Conservation (phyloP, 2,329 filamentous ascomycete species). For the Botrytis elliptica region DNA sequence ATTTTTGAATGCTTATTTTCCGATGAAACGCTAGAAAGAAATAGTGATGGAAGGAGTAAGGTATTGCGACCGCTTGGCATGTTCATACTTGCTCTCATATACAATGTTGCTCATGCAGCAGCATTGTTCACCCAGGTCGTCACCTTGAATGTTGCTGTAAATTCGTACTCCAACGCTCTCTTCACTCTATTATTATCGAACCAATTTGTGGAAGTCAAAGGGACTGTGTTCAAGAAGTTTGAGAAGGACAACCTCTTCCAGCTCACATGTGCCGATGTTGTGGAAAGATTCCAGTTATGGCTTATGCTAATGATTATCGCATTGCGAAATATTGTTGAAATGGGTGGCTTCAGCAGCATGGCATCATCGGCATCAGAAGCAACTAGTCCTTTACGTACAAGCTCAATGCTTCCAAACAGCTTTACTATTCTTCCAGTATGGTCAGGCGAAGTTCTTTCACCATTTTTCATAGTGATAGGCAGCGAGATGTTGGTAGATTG, state of each 20-base stretch:
- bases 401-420: slow-evolving; percentile 80
- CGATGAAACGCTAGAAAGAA: slow-evolving; percentile 84
- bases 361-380: slow-evolving; percentile 49
- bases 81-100: slow-evolving; percentile 81
- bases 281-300: slow-evolving; percentile 96
- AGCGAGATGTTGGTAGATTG: slow-evolving; percentile 97
- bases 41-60: slow-evolving; percentile 86
- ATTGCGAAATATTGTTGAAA: slow-evolving; percentile 92
- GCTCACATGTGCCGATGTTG: slow-evolving; percentile 91
- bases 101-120: slow-evolving; percentile 84
- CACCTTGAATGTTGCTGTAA: slow-evolving; percentile 95
- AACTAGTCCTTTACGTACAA: slow-evolving; percentile 56
- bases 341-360: slow-evolving; percentile 72
- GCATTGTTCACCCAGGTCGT: slow-evolving; percentile 97
- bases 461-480: slow-evolving; percentile 89
- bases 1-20: slow-evolving; percentile 95
- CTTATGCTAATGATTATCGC: slow-evolving; percentile 96
- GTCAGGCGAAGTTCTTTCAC: slow-evolving; percentile 86
- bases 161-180: slow-evolving; percentile 95
- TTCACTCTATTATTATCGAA: slow-evolving; percentile 92
- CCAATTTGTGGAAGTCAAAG: slow-evolving; percentile 98
- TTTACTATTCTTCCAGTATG: slow-evolving; percentile 87
- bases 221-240: slow-evolving; percentile 97
- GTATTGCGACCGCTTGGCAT: slow-evolving; percentile 85
- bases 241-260: slow-evolving; percentile 98